These are phyloP conservation scores for Leishmania aethiopica DNA, from an alignment of 208 protist species.

Conservation along the genomic window DNA sequence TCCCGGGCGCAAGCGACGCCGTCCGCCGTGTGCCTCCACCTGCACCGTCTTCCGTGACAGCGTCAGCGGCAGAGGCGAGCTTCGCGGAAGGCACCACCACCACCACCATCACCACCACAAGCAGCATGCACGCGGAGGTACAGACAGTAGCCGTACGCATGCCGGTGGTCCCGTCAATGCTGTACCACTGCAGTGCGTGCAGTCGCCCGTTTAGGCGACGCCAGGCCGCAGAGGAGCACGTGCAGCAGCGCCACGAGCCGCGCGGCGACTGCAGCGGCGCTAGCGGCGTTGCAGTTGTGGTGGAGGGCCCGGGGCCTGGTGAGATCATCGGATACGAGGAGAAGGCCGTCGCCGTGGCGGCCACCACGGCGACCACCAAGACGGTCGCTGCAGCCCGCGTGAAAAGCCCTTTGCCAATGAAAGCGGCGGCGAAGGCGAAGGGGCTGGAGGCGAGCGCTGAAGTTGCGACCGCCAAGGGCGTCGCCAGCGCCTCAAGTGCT, in stretches of 20 bases:
- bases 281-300: slow-evolving; percentile 27
- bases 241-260: slow-evolving; percentile 40
- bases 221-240: slow-evolving; percentile 49
- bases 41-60: not conserved
- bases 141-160: slow-evolving; percentile 28
- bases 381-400: not conserved
- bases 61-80: not conserved
- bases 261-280: not conserved
- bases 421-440: not conserved
- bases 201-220: slow-evolving; percentile 51
- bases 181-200: slow-evolving; percentile 68
- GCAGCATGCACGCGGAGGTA: not conserved
- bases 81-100: not conserved
- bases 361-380: not conserved
- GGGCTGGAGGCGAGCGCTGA: not conserved
- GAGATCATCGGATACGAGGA: slow-evolving; percentile 53
- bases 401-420: not conserved
- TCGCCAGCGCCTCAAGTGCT: not conserved
- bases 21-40: no score
- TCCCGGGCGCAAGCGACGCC: not conserved
- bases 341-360: not conserved
- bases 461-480: not conserved
- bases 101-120: not conserved
- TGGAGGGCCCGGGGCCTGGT: slow-evolving; percentile 47
- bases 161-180: slow-evolving; percentile 40